Conservation (phyloP, 139 green algal genomes). For the Chlorella sorokiniana region DNA sequence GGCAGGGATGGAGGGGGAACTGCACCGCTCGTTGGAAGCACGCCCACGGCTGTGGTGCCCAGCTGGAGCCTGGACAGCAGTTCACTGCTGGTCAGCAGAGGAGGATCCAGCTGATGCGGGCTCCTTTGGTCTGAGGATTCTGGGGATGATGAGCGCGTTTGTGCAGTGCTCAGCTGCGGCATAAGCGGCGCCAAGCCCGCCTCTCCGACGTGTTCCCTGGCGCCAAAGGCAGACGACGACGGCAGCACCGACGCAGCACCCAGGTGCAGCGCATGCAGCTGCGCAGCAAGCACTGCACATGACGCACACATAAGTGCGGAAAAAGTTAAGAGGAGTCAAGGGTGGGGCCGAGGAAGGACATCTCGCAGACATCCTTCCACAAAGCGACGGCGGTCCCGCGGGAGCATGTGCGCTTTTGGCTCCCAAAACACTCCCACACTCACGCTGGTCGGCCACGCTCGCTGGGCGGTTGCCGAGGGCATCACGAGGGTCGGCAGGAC, state of each 20-base stretch:
- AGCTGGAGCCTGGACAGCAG: conserved; percentile 2
- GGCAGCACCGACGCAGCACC: background rate
- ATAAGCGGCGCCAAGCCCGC: background rate
- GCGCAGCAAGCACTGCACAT: conserved; percentile 13
- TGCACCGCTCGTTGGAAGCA: background rate
- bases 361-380: no score
- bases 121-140: background rate
- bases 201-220: background rate
- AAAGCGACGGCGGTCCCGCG: background rate
- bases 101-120: background rate
- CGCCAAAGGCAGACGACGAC: background rate
- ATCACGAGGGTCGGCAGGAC: background rate
- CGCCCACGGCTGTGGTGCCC: background rate
- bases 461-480: background rate
- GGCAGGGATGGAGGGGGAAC: background rate
- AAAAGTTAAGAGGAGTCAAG: no score
- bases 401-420: no score
- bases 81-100: background rate
- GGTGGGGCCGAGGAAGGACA: no score
- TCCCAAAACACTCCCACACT: background rate
- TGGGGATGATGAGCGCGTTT: background rate
- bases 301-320: no score
- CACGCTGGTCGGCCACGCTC: background rate
- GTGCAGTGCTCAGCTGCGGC: background rate
- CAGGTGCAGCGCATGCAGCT: conserved; percentile 12